These are phyloP conservation scores for Microstroma glucosiphilum DNA, from an alignment of 1,284 basidiomycete genomes.

Conservation along the genomic window DNA sequence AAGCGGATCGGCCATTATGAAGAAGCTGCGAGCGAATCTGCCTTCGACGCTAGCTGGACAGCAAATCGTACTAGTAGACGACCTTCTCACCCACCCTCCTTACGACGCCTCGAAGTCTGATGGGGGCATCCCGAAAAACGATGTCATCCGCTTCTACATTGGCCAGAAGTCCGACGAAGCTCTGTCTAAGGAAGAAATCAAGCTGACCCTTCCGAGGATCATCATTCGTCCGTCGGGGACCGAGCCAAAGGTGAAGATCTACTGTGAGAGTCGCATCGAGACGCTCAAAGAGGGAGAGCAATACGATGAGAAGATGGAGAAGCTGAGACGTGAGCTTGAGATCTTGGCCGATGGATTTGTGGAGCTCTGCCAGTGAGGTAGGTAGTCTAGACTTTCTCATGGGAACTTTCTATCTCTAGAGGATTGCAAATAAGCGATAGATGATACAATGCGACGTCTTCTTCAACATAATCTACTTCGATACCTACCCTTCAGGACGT, in stretches of 20 bases:
- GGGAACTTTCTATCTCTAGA: no score
- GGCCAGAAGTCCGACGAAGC: slow-evolving; percentile 18
- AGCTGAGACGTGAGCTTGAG: background rate
- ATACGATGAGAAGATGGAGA: background rate
- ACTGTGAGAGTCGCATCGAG: slow-evolving; percentile 23
- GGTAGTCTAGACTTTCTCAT: background rate
- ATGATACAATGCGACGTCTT: no score
- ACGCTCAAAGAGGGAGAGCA: background rate
- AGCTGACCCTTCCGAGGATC: slow-evolving; percentile 33
- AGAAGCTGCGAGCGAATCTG: slow-evolving; percentile 26
- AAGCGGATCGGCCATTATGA: slow-evolving; percentile 35
- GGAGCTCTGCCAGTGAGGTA: no score
- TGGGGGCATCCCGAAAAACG: slow-evolving; percentile 34
- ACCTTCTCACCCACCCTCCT: slow-evolving; percentile 21
- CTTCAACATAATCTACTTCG: no score
- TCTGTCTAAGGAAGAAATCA: slow-evolving; percentile 21
- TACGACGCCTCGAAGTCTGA: slow-evolving; percentile 26
- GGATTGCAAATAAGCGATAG: no score
- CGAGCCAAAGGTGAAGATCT: slow-evolving; percentile 37
- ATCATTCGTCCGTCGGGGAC: slow-evolving; percentile 40
- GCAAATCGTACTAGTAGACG: slow-evolving; percentile 29
- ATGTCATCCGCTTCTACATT: slow-evolving; percentile 41
- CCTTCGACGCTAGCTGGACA: slow-evolving; percentile 9
- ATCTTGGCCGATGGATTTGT: background rate
- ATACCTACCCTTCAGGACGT: no score